Conservation (phyloP, 1,139 yeast species). For the Suhomyces atakaporum region DNA sequence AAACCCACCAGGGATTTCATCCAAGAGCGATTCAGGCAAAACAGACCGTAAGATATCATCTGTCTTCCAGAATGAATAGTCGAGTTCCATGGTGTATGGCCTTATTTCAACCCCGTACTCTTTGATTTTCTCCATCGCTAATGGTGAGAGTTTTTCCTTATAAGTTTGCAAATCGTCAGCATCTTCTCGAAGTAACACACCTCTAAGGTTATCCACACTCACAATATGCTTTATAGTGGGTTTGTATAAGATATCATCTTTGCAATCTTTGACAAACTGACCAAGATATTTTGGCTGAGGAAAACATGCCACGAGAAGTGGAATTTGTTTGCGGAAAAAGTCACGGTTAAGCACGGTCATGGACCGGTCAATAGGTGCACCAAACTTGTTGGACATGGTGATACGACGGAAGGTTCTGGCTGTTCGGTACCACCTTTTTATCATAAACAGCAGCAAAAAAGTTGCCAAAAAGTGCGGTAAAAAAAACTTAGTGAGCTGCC, state of each 20-base stretch:
- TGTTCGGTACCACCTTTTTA: slow-evolving; percentile 8
- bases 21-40: slow-evolving; percentile 68
- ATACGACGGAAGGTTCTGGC: slow-evolving; percentile 8
- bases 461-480: no score
- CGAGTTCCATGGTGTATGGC: slow-evolving; percentile 59
- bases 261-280: slow-evolving; percentile 52
- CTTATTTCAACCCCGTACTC: slow-evolving; percentile 49
- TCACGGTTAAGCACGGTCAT: slow-evolving; percentile 68
- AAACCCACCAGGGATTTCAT: slow-evolving; percentile 86
- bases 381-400: slow-evolving; percentile 31
- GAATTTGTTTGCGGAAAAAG: slow-evolving; percentile 57
- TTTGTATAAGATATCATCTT: slow-evolving; percentile 57
- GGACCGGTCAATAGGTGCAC: slow-evolving; percentile 69
- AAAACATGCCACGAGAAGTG: slow-evolving; percentile 67
- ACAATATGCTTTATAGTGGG: slow-evolving; percentile 71
- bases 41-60: slow-evolving; percentile 81
- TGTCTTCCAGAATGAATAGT: slow-evolving; percentile 81
- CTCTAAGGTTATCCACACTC: slow-evolving; percentile 50
- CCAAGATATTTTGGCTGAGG: slow-evolving; percentile 67
- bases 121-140: slow-evolving; percentile 46
- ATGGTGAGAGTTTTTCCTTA: slow-evolving; percentile 38
- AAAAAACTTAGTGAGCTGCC: no score
- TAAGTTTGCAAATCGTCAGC: slow-evolving; percentile 43
- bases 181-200: slow-evolving; percentile 61
- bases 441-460: no score